Evolutionary conservation across 148 eudicot genomes (phyloP), one percentile per base, ranked within the genome.

Genomic region (Cornus suecica): DNA sequence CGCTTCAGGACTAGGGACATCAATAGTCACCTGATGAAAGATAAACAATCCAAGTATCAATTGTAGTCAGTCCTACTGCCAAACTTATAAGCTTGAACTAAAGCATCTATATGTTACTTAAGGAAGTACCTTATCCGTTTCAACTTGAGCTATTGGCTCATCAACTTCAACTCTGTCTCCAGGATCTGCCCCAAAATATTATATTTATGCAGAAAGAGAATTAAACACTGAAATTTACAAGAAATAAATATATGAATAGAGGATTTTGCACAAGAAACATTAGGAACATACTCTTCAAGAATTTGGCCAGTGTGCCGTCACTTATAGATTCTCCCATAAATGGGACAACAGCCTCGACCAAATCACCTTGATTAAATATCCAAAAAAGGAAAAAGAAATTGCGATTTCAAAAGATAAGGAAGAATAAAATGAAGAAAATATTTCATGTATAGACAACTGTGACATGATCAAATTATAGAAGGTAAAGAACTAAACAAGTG

Each of bases 311-410:
- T 63, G 97, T 94, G 77, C 98, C 98, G 89, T 94, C 98, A 71
- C 83, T 89, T 73, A 94, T 88, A 27, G 98, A 94, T 85, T 94
- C 98, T 69, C 98, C 98, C 98, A 94, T 94, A 78, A 74, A 87
- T 13, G 98, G 98, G 63, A 94, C 98, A 78, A 94, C 97, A 63
- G 95, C 98, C 71, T 92, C 98, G 66, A 92, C 91, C 45, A 82
- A 74, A 76, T 94, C 92, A 74, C 95, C 97, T 90, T 83, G 78
- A 72, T 69, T 52, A 70, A 28, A 79, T 13, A 73, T 37, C 52
- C 27, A 58, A 20, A 18, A 22, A 31, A 56, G 8, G 32, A 9
- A 58, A 34, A 74, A 20, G 11, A 27, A 62, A 25, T 42, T 37
- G 6, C 7, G 26, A n/a, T 25, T 31, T 3, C 34, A 15, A 15